These are phyloP conservation scores for Ceratocystis alfenasii DNA, from an alignment of 2,329 filamentous ascomycete genomes.

Conservation along the genomic window DNA sequence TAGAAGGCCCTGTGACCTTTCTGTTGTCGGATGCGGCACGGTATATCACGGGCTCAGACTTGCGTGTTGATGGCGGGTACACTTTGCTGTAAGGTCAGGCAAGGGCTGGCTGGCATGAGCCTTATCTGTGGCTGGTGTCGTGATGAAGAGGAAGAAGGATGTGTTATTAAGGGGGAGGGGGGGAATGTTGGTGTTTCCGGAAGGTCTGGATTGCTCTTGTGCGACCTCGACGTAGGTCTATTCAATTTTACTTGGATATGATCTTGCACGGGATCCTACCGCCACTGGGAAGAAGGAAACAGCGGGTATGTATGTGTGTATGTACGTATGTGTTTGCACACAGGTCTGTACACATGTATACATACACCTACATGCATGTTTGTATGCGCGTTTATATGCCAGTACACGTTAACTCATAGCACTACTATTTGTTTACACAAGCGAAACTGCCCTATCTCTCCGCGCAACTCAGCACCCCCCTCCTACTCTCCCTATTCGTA, in stretches of 20 bases:
- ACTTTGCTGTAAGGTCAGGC: constrained; percentile 38
- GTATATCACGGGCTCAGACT: constrained; percentile 61
- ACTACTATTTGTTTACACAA: neutral
- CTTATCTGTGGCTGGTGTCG: neutral
- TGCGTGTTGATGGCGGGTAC: constrained; percentile 80
- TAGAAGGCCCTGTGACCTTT: constrained; percentile 88
- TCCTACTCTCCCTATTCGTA: no score
- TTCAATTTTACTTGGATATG: neutral
- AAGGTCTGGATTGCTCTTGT: neutral
- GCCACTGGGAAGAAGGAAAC: neutral
- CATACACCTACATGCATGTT: neutral
- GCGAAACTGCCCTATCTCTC: no score
- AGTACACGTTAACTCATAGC: neutral
- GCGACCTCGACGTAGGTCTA: neutral
- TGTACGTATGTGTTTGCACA: neutral
- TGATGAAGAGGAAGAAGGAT: neutral
- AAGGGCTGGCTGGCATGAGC: neutral
- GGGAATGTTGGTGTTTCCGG: neutral
- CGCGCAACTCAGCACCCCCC: no score
- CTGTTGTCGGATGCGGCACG: constrained; percentile 65
- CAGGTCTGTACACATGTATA: neutral
- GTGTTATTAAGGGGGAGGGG: neutral
- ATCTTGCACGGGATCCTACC: constrained; percentile 4
- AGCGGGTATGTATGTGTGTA: neutral
- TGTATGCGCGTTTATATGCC: neutral